Evolutionary conservation across 495 filamentous ascomycete genomes (phyloP).

Genomic region (Daldinia loculata): DNA sequence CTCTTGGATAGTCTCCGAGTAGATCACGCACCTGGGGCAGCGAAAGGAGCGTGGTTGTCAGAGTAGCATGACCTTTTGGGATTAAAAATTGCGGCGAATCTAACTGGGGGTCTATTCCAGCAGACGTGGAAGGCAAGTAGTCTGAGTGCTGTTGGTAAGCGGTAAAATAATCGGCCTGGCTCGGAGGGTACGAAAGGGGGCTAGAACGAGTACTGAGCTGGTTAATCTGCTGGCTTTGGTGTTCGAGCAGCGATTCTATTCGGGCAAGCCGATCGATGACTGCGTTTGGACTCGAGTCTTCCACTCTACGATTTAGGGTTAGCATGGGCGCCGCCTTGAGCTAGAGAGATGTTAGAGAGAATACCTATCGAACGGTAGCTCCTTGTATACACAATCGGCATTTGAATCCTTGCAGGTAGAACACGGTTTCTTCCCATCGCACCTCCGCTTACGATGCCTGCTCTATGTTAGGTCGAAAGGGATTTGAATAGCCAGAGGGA

Average conservation of each 20-base stretch:
- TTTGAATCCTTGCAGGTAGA: constrained; percentile 48
- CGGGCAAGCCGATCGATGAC: constrained; percentile 47
- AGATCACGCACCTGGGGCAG: constrained; percentile 43
- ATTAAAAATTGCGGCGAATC: constrained; percentile 47
- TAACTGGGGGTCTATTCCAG: constrained; percentile 36
- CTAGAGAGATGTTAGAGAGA: neutral
- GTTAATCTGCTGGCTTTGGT: constrained; percentile 47
- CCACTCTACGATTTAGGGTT: constrained; percentile 31
- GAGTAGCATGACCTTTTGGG: constrained; percentile 44
- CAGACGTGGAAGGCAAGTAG: constrained; percentile 38
- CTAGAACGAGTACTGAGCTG: constrained; percentile 40
- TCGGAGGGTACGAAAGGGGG: constrained; percentile 41
- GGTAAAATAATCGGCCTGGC: constrained; percentile 41
- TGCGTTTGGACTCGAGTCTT: constrained; percentile 43
- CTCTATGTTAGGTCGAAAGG: constrained; percentile 19
- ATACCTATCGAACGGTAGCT: constrained; percentile 47
- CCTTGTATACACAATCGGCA: constrained; percentile 49
- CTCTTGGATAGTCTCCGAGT: constrained; percentile 45
- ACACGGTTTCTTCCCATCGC: constrained; percentile 48
- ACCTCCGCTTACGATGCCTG: constrained; percentile 49
- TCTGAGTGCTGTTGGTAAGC: constrained; percentile 41
- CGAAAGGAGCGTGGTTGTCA: constrained; percentile 44
- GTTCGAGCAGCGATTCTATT: constrained; percentile 48
- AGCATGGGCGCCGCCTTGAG: constrained; percentile 11
- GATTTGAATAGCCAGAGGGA: constrained; percentile 4